Percentiles rank a stretch among this genome's conserved stretches.
Conservation (phyloP, 306 rosid species). For the Cicer judaicum region DNA sequence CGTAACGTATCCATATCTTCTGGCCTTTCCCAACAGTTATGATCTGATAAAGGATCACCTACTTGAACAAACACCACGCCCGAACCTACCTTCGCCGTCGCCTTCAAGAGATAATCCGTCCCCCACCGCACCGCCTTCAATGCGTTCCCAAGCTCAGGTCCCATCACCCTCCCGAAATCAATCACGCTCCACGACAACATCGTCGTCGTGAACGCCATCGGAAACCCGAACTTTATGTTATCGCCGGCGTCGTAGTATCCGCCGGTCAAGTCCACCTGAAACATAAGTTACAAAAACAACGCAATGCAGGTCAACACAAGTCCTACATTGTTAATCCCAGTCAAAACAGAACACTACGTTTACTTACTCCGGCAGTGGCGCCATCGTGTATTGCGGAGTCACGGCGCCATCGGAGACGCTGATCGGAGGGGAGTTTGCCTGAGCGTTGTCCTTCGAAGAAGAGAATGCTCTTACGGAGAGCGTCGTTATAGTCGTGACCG, state of each 20-base stretch:
- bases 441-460: conserved; percentile 99
- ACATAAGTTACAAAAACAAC: not conserved
- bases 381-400: conserved; percentile 94
- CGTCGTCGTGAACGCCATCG: conserved; percentile 95
- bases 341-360: not conserved
- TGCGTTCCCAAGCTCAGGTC: conserved; percentile 73
- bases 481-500: conserved; percentile 76
- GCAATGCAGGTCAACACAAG: conserved; percentile 38
- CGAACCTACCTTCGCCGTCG: conserved; percentile 66
- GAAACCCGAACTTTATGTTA: conserved; percentile 92
- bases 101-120: conserved; percentile 82
- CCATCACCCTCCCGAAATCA: conserved; percentile 85
- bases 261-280: conserved; percentile 82
- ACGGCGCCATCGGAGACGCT: conserved; percentile 88
- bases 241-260: conserved; percentile 99
- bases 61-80: conserved; percentile 89
- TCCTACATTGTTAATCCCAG: not conserved
- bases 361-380: conserved; percentile 67
- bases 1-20: conserved; percentile 98
- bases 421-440: conserved; percentile 79
- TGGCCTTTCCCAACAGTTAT: conserved; percentile 97
- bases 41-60: conserved; percentile 85
- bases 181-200: conserved; percentile 88
- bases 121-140: conserved; percentile 79
- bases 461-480: conserved; percentile 87